Evolutionary conservation across 805 yeast species (phyloP).

Genomic region (Candida quercuum): DNA sequence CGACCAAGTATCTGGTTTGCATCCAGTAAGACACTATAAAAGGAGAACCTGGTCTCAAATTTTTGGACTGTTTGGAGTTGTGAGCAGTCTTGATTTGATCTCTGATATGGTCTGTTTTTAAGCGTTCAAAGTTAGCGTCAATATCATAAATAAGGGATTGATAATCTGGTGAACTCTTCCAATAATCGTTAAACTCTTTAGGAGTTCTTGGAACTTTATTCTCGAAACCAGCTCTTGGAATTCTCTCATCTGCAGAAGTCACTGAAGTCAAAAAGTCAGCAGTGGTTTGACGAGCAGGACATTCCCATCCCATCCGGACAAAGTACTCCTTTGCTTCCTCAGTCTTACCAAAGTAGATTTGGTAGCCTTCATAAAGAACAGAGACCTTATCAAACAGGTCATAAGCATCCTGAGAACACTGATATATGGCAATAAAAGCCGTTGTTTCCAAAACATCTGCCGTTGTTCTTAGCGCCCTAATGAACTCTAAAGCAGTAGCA

Average conservation of each 20-base stretch:
- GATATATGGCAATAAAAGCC: conserved; percentile 53
- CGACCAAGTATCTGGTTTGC: conserved; percentile 42
- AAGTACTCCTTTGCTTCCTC: conserved; percentile 40
- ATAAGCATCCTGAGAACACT: conserved; percentile 46
- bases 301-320: conserved; percentile 44
- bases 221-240: conserved; percentile 34
- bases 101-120: conserved; percentile 7
- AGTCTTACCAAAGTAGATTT: conserved; percentile 43
- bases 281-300: conserved; percentile 50
- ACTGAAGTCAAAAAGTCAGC: conserved; percentile 51
- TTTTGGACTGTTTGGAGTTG: conserved; percentile 42
- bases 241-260: conserved; percentile 45
- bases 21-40: conserved; percentile 43
- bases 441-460: conserved; percentile 41
- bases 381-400: conserved; percentile 45
- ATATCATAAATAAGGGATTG: conserved; percentile 34
- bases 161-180: conserved; percentile 40
- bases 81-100: conserved; percentile 35
- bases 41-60: conserved; percentile 38
- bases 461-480: conserved; percentile 43
- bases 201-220: conserved; percentile 44
- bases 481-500: conserved; percentile 51
- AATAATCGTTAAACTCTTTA: conserved; percentile 40
- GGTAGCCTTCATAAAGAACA: conserved; percentile 47
- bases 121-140: conserved; percentile 28